Evolutionary conservation across 345 rosid genomes (phyloP).

Genomic region (Microcos paniculata): DNA sequence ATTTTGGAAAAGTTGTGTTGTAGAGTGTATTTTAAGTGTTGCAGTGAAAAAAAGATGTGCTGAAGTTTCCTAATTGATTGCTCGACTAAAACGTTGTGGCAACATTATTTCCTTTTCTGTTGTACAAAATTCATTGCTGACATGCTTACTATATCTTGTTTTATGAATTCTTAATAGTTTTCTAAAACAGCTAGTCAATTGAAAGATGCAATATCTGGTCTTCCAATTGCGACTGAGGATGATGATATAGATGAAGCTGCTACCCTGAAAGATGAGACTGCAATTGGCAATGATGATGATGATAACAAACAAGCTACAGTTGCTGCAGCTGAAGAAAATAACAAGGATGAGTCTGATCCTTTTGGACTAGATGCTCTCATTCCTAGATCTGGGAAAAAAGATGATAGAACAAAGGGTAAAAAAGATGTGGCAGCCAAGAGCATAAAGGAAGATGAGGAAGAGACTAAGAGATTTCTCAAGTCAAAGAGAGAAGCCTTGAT

Average conservation of each 20-base stretch:
- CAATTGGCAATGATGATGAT: conserved; percentile 30
- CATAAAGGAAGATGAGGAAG: conserved; percentile 55
- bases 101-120: not conserved
- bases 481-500: conserved; percentile 81
- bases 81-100: not conserved
- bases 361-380: conserved; percentile 88
- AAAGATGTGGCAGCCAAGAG: conserved; percentile 40
- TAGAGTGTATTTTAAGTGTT: not conserved
- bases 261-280: conserved; percentile 47
- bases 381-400: conserved; percentile 54
- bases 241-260: conserved; percentile 84
- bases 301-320: conserved; percentile 29
- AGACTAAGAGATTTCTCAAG: conserved; percentile 63
- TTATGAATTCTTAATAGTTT: conserved; percentile 49
- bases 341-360: conserved; percentile 71
- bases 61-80: not conserved
- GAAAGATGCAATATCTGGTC: conserved; percentile 64
- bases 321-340: conserved; percentile 35
- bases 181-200: conserved; percentile 68
- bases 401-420: conserved; percentile 53
- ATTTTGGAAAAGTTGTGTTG: not conserved
- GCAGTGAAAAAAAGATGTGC: not conserved
- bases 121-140: not conserved
- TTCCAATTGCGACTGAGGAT: conserved; percentile 71
- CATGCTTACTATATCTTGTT: not conserved